A percentile compares a stretch with the other conserved stretches of the same genome.
Conservation (phyloP, 1,284 basidiomycete genomes). For the Sporisorium exsertum region DNA sequence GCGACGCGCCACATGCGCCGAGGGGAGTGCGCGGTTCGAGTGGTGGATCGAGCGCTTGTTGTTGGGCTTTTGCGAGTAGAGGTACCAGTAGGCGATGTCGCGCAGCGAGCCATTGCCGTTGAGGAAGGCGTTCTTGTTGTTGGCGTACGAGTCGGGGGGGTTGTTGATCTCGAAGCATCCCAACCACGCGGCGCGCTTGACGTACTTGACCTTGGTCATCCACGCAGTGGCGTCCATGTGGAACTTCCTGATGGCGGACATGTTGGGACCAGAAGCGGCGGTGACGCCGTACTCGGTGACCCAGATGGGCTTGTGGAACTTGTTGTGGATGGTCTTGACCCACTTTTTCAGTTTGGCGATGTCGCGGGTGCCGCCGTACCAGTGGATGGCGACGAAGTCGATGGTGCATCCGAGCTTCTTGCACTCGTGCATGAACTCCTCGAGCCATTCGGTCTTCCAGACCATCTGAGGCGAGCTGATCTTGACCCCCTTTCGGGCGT, state of each 20-base stretch:
- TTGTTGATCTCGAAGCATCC: slow-evolving; percentile 62
- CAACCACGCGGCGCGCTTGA: slow-evolving; percentile 65
- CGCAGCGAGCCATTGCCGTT: slow-evolving; percentile 50
- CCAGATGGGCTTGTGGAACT: slow-evolving; percentile 63
- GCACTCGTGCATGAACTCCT: slow-evolving; percentile 62
- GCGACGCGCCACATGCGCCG: slow-evolving; percentile 35
- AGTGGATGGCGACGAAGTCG: slow-evolving; percentile 68
- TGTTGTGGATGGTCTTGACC: slow-evolving; percentile 56
- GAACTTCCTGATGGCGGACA: slow-evolving; percentile 56
- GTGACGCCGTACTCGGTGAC: slow-evolving; percentile 68
- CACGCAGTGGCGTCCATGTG: slow-evolving; percentile 56
- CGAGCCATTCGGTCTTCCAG: slow-evolving; percentile 62
- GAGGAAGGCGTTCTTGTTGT: slow-evolving; percentile 65
- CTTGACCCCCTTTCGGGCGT: slow-evolving; percentile 62
- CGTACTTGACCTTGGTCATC: slow-evolving; percentile 53
- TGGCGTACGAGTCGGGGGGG: slow-evolving; percentile 63
- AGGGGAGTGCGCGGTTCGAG: slow-evolving; percentile 52
- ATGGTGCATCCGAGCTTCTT: slow-evolving; percentile 58
- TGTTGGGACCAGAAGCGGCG: slow-evolving; percentile 46
- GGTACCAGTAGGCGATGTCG: slow-evolving; percentile 58
- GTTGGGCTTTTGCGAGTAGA: slow-evolving; percentile 35
- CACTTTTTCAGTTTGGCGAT: slow-evolving; percentile 55
- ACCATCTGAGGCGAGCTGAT: slow-evolving; percentile 67
- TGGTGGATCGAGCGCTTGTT: slow-evolving; percentile 42
- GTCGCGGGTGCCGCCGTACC: slow-evolving; percentile 65